phyloP scores from a whole-genome alignment of 495 filamentous ascomycete species.

The Neurospora sp. region DNA sequence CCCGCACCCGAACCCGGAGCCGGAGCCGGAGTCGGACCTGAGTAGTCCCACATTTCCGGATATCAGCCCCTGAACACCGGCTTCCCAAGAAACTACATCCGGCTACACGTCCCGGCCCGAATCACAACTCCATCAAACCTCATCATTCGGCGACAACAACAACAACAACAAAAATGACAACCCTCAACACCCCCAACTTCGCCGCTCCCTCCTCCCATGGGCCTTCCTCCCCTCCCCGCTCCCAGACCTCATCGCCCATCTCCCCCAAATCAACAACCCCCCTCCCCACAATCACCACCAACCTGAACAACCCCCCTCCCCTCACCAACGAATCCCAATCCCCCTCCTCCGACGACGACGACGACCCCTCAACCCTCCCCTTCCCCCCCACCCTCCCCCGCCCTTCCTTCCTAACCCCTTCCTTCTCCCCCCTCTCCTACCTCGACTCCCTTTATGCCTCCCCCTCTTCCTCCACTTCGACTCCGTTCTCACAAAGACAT shows the following conservation, averaged over 20 bases:
- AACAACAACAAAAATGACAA: background rate
- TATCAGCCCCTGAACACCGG: background rate
- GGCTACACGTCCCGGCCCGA: background rate
- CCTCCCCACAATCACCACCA: constrained; percentile 8
- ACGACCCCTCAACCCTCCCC: constrained; percentile 45
- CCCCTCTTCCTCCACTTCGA: no score
- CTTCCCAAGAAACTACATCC: background rate
- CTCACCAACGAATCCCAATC: constrained; percentile 20
- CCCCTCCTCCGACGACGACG: constrained; percentile 39
- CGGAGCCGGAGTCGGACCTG: background rate
- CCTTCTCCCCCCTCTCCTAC: constrained; percentile 75
- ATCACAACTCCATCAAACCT: background rate
- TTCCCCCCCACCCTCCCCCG: constrained; percentile 77
- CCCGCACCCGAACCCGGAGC: background rate
- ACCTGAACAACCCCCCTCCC: constrained; percentile 32
- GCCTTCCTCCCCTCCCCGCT: constrained; percentile 20
- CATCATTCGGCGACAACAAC: background rate
- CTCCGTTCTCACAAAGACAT: no score
- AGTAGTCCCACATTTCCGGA: background rate
- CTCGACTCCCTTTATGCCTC: constrained; percentile 28
- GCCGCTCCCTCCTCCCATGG: constrained; percentile 19
- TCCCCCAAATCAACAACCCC: constrained; percentile 17
- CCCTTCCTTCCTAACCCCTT: constrained; percentile 55
- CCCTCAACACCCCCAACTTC: background rate
- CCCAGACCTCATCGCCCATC: constrained; percentile 21